A percentile compares a stretch with the other conserved stretches of the same genome.
Conservation (phyloP, 2,329 filamentous ascomycete genomes). For the Nothophoma quercina region DNA sequence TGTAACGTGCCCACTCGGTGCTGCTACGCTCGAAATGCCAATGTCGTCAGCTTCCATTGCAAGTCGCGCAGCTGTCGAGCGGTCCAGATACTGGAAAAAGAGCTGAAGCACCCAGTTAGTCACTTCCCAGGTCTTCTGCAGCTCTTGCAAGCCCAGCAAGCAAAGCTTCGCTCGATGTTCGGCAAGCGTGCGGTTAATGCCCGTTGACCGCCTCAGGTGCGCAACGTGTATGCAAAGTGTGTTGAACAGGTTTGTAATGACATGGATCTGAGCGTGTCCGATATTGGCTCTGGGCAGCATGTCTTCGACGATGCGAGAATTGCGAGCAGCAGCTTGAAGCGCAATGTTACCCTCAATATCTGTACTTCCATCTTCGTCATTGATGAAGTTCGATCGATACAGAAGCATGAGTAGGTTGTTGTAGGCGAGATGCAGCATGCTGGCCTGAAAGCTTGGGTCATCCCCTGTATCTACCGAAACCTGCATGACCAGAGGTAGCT, state of each 20-base stretch:
- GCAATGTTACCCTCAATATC: conserved; percentile 51
- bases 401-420: conserved; percentile 59
- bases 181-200: conserved; percentile 54
- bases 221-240: conserved; percentile 59
- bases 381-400: conserved; percentile 54
- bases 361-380: conserved; percentile 43
- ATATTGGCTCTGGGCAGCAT: conserved; percentile 55
- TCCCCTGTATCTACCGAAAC: conserved; percentile 41
- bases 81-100: conserved; percentile 59
- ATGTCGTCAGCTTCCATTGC: conserved; percentile 37
- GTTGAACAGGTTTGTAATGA: conserved; percentile 59
- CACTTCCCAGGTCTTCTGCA: conserved; percentile 60
- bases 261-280: conserved; percentile 56
- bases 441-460: conserved; percentile 48
- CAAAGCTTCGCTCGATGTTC: conserved; percentile 60
- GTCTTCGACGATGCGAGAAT: conserved; percentile 58
- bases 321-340: conserved; percentile 56
- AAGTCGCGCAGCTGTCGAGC: conserved; percentile 53
- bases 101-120: conserved; percentile 59
- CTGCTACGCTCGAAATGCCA: conserved; percentile 22
- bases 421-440: conserved; percentile 54
- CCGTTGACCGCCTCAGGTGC: conserved; percentile 49
- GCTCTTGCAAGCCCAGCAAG: conserved; percentile 56
- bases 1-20: conserved; percentile 15
- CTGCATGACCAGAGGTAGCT: conserved; percentile 47